These are phyloP conservation scores for Tricholoma saponaceum DNA, from an alignment of 768 basidiomycete species.

Conservation along the genomic window DNA sequence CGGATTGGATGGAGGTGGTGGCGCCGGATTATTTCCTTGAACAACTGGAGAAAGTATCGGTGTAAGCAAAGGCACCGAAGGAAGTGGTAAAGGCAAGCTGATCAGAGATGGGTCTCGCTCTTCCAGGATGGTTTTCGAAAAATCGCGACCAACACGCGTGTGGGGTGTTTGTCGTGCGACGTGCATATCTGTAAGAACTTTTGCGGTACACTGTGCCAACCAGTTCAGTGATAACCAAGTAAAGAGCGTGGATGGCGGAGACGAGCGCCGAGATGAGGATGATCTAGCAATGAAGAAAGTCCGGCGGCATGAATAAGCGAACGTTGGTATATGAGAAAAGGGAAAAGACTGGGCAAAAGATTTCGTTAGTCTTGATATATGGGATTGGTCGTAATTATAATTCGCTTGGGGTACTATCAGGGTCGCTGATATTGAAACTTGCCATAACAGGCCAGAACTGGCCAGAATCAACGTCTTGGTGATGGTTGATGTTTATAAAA, in stretches of 20 bases:
- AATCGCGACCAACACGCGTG: conserved; percentile 2
- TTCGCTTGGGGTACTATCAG: background rate
- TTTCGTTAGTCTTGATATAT: background rate
- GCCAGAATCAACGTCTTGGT: too few relatives aligned
- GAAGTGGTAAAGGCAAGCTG: conserved; percentile 32
- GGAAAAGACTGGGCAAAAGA: background rate
- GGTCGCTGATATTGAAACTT: background rate
- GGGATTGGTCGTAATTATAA: too few relatives aligned
- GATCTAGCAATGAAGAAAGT: background rate
- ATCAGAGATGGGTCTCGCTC: conserved; percentile 37
- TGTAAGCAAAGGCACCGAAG: conserved; percentile 37
- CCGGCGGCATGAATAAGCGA: background rate
- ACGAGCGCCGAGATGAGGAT: background rate
- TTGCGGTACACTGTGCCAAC: background rate
- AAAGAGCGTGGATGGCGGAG: conserved; percentile 15
- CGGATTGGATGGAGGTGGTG: background rate
- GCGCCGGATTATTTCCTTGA: conserved; percentile 19
- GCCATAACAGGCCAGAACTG: background rate
- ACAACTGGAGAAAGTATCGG: conserved; percentile 32
- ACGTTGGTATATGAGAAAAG: background rate
- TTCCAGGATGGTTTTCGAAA: conserved; percentile 6
- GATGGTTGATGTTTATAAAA: background rate
- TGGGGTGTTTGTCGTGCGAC: conserved; percentile 7
- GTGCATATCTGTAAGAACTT: conserved; percentile 7
- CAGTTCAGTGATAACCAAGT: conserved; percentile 3